phyloP scores from a whole-genome alignment of 306 rosid genomes.

The Glycine tomentella region DNA sequence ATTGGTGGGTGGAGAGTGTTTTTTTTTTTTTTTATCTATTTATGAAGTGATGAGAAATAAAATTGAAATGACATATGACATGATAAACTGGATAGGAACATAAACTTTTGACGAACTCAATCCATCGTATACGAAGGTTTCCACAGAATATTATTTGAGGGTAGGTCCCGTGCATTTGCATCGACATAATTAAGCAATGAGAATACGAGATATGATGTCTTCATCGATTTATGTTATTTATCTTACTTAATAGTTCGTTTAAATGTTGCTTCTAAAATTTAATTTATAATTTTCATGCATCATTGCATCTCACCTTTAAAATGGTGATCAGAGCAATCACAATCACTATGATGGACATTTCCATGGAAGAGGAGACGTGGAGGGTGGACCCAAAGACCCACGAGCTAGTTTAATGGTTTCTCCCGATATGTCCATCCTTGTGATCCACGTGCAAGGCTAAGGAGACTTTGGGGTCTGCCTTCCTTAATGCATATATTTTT shows the following conservation, averaged over 20 bases:
- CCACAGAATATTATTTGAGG: background rate
- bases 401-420: background rate
- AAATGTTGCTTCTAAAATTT: background rate
- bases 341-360: background rate
- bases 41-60: background rate
- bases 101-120: background rate
- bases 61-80: background rate
- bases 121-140: background rate
- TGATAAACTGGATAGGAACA: background rate
- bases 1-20: background rate
- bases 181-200: background rate
- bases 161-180: constrained; percentile 7
- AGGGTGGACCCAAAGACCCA: background rate
- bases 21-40: background rate
- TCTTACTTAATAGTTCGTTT: background rate
- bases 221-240: background rate
- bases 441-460: background rate
- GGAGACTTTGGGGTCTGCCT: background rate
- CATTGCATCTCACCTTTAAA: background rate
- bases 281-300: background rate
- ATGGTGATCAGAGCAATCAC: background rate
- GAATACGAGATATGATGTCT: background rate
- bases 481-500: no score
- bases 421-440: background rate
- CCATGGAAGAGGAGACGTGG: background rate